Conservation (phyloP, 257 asterid species). For the Ajuga chamaepitys region DNA sequence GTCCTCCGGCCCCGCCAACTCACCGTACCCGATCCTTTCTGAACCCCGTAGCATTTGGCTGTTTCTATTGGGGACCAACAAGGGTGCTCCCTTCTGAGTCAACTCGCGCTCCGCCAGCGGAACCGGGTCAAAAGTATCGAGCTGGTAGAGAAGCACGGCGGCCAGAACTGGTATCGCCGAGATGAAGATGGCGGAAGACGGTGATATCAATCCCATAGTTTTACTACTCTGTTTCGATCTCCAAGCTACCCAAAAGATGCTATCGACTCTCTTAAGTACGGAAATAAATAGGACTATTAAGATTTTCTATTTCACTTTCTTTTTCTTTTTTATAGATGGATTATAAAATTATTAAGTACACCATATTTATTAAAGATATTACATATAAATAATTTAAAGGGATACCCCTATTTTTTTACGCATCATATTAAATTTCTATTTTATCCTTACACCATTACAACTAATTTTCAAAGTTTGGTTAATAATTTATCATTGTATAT, state of each 20-base stretch:
- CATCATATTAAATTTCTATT: no score
- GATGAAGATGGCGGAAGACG: constrained; percentile 20
- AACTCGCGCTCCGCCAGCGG: constrained; percentile 37
- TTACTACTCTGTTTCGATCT: no score
- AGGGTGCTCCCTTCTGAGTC: constrained; percentile 17
- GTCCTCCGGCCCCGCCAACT: constrained; percentile 63
- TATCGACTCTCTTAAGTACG: not conserved
- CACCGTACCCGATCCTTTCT: constrained; percentile 60
- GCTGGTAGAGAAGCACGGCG: constrained; percentile 45
- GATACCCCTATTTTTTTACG: no score
- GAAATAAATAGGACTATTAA: not conserved
- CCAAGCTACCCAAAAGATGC: no score
- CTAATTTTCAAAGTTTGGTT: no score
- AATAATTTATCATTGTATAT: no score
- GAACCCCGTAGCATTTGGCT: constrained; percentile 42
- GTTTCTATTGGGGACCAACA: constrained; percentile 33
- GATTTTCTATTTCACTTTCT: no score
- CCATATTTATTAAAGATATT: no score
- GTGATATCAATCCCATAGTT: not conserved
- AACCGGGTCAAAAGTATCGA: constrained; percentile 61
- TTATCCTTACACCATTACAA: no score
- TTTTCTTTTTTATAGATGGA: no score
- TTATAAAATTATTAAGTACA: no score
- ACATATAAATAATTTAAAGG: no score
- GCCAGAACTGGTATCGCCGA: constrained; percentile 35